These are phyloP conservation scores for Fusarium devonianum DNA, from an alignment of 2,329 filamentous ascomycete species.

Conservation along the genomic window DNA sequence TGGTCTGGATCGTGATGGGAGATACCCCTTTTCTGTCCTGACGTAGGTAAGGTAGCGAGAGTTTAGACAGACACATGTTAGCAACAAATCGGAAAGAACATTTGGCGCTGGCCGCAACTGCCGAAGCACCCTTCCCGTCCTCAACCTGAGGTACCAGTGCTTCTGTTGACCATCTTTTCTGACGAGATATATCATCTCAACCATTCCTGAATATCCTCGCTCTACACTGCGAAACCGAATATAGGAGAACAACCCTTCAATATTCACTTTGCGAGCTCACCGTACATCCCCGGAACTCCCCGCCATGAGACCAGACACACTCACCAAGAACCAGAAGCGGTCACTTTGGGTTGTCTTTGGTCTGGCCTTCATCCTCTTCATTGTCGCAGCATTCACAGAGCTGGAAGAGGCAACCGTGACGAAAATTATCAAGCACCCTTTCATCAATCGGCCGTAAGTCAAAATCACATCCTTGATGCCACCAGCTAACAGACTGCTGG, in stretches of 20 bases:
- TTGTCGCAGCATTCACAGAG: not conserved
- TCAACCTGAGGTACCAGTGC: not conserved
- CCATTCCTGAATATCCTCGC: too few relatives aligned
- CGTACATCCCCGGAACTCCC: not conserved
- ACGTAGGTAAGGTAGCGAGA: not conserved
- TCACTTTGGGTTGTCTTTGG: not conserved
- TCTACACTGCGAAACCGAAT: too few relatives aligned
- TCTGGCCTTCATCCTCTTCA: not conserved
- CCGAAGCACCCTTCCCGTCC: not conserved
- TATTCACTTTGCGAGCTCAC: not conserved
- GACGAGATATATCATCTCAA: too few relatives aligned
- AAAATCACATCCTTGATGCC: not conserved
- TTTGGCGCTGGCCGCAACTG: conserved; percentile 6
- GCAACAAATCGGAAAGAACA: conserved; percentile 2
- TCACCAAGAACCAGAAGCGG: not conserved
- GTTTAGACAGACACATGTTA: conserved; percentile 5
- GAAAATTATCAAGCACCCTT: not conserved
- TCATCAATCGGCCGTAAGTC: not conserved
- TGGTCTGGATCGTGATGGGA: not conserved
- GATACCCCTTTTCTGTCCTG: conserved; percentile 21
- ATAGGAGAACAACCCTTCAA: too few relatives aligned
- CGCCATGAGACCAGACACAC: not conserved
- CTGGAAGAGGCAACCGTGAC: not conserved
- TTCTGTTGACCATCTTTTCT: too few relatives aligned
- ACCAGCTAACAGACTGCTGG: not conserved